These are phyloP conservation scores for Ascosphaera apis DNA, from an alignment of 2,329 filamentous ascomycete genomes.

Conservation along the genomic window DNA sequence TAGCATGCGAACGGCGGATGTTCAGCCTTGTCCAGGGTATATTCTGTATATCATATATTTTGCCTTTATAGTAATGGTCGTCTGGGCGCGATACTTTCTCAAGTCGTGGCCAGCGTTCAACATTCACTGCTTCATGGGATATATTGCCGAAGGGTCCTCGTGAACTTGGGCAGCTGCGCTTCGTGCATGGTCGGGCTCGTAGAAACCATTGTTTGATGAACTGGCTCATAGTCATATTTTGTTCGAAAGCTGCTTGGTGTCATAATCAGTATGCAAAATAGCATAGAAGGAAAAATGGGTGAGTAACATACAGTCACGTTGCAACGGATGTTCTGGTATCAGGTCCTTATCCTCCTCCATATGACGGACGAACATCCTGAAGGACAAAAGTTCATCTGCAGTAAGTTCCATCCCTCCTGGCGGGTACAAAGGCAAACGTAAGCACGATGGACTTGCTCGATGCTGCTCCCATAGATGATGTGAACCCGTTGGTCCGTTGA, in stretches of 20 bases:
- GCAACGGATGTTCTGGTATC: conserved; percentile 1
- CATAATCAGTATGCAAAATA: conserved; percentile 4
- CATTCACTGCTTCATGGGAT: conserved; percentile 12
- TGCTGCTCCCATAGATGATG: background rate
- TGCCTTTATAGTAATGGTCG: conserved; percentile 8
- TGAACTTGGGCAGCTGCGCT: conserved; percentile 1
- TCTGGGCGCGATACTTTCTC: conserved; percentile 13
- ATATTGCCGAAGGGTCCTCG: conserved; percentile 7
- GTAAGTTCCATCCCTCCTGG: background rate
- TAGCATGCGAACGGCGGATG: conserved; percentile 16
- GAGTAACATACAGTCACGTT: conserved; percentile 3
- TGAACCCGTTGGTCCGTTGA: background rate
- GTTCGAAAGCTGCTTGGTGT: conserved; percentile 18
- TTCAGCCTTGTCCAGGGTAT: conserved; percentile 18
- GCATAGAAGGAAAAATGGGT: conserved; percentile 2
- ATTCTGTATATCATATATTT: conserved; percentile 17
- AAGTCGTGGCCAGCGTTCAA: conserved; percentile 15
- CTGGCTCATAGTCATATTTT: conserved; percentile 20
- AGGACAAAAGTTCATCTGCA: background rate
- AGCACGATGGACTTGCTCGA: background rate
- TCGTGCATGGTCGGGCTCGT: conserved; percentile 6
- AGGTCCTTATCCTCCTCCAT: background rate
- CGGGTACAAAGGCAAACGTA: background rate
- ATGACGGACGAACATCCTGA: background rate
- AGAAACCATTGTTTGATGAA: conserved; percentile 20